These are phyloP conservation scores for Glycine latifolia DNA, from an alignment of 306 rosid genomes.

Conservation along the genomic window DNA sequence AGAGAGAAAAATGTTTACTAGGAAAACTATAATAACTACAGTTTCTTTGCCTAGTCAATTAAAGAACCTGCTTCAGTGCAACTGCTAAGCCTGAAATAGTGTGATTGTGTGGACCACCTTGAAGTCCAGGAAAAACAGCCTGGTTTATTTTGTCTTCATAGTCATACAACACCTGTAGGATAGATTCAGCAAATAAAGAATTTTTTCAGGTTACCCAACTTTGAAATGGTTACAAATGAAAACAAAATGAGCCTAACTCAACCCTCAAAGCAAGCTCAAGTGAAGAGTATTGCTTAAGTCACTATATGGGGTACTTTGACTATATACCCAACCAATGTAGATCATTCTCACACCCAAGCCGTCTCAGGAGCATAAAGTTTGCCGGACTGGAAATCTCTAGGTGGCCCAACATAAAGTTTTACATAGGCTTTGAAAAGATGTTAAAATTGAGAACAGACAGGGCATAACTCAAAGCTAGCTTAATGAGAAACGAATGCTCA, in stretches of 20 bases:
- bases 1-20: slow-evolving; percentile 34
- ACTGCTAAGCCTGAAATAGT: slow-evolving; percentile 88
- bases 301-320: background rate
- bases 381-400: background rate
- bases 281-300: background rate
- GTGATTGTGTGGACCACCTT: slow-evolving; percentile 98
- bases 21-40: slow-evolving; percentile 17
- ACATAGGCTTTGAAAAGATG: slow-evolving; percentile 1
- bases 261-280: background rate
- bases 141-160: slow-evolving; percentile 85
- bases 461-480: background rate
- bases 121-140: slow-evolving; percentile 98
- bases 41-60: slow-evolving; percentile 36
- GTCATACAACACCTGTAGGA: slow-evolving; percentile 73
- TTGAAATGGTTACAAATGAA: slow-evolving; percentile 29
- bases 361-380: background rate
- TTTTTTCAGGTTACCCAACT: slow-evolving; percentile 33
- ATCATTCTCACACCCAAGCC: slow-evolving; percentile 10
- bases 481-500: background rate
- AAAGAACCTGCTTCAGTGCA: slow-evolving; percentile 88
- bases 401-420: background rate
- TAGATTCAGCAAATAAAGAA: slow-evolving; percentile 38
- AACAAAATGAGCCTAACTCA: slow-evolving; percentile 4
- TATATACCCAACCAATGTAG: background rate
- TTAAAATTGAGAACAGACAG: background rate